Evolutionary conservation across 306 rosid species (phyloP).

Genomic region (Dryas octopetala): DNA sequence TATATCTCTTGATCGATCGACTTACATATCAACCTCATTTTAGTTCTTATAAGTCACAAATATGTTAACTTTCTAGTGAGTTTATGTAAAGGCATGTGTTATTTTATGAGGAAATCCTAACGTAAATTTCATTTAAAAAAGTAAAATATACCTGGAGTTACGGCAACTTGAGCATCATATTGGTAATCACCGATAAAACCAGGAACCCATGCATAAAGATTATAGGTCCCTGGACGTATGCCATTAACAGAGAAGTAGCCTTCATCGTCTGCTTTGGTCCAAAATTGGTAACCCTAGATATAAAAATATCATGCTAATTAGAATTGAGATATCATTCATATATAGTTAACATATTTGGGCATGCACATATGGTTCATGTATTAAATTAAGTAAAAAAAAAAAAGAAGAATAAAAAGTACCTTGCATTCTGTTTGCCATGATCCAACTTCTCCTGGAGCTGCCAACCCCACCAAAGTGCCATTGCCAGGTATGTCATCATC

Average conservation of each 20-base stretch:
- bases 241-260: constrained; percentile 54
- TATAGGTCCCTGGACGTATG: constrained; percentile 48
- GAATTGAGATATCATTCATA: not conserved
- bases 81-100: too few relatives aligned
- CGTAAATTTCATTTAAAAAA: not conserved
- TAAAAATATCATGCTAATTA: not conserved
- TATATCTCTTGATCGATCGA: too few relatives aligned
- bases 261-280: constrained; percentile 54
- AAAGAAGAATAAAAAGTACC: not conserved
- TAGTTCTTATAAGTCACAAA: too few relatives aligned
- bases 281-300: constrained; percentile 66
- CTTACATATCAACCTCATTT: too few relatives aligned
- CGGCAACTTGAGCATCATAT: constrained; percentile 34
- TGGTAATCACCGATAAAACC: constrained; percentile 73
- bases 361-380: not conserved
- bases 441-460: constrained; percentile 80
- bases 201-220: constrained; percentile 72
- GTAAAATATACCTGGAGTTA: constrained; percentile 50
- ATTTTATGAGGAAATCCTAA: too few relatives aligned
- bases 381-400: too few relatives aligned
- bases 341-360: too few relatives aligned
- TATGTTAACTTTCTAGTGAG: too few relatives aligned
- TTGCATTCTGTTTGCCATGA: constrained; percentile 89
- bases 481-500: constrained; percentile 46
- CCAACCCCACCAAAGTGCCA: constrained; percentile 77